Conservation (phyloP, 768 basidiomycete genomes). For the Psilocybe subaeruginosa region DNA sequence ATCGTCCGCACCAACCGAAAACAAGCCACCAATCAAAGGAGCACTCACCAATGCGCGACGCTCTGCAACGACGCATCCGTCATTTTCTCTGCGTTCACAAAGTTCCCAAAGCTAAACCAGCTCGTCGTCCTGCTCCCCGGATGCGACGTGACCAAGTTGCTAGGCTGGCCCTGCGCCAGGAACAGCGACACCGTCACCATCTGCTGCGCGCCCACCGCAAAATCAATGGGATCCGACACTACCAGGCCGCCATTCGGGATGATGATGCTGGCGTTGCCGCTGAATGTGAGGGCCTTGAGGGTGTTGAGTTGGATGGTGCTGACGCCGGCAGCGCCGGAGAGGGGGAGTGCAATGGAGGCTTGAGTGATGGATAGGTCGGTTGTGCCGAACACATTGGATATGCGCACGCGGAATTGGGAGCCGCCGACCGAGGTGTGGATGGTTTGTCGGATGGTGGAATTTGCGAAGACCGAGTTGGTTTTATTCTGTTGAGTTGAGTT, state of each 20-base stretch:
- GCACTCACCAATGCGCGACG: slow-evolving; percentile 37
- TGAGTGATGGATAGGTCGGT: slow-evolving; percentile 46
- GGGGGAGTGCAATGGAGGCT: slow-evolving; percentile 44
- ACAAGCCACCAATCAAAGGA: background rate
- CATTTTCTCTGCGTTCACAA: slow-evolving; percentile 35
- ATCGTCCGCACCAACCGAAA: background rate
- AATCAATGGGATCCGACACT: slow-evolving; percentile 48
- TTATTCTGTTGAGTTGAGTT: slow-evolving; percentile 14
- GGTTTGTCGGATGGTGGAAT: slow-evolving; percentile 54
- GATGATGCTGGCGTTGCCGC: slow-evolving; percentile 38
- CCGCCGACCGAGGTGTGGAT: slow-evolving; percentile 44
- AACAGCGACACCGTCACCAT: slow-evolving; percentile 46
- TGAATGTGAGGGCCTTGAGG: slow-evolving; percentile 43
- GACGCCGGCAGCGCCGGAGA: slow-evolving; percentile 36
- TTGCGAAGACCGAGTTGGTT: slow-evolving; percentile 37
- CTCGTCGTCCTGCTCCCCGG: slow-evolving; percentile 53
- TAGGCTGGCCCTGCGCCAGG: slow-evolving; percentile 40
- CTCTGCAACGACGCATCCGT: slow-evolving; percentile 31
- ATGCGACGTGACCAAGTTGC: slow-evolving; percentile 46
- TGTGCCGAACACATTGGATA: slow-evolving; percentile 52
- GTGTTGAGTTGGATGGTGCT: slow-evolving; percentile 37
- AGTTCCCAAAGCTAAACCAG: slow-evolving; percentile 43
- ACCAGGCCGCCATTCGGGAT: slow-evolving; percentile 48
- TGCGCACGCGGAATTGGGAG: slow-evolving; percentile 41
- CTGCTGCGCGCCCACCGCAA: slow-evolving; percentile 37